phyloP scores from a whole-genome alignment of 495 filamentous ascomycete genomes.

The Tuber indicum region DNA sequence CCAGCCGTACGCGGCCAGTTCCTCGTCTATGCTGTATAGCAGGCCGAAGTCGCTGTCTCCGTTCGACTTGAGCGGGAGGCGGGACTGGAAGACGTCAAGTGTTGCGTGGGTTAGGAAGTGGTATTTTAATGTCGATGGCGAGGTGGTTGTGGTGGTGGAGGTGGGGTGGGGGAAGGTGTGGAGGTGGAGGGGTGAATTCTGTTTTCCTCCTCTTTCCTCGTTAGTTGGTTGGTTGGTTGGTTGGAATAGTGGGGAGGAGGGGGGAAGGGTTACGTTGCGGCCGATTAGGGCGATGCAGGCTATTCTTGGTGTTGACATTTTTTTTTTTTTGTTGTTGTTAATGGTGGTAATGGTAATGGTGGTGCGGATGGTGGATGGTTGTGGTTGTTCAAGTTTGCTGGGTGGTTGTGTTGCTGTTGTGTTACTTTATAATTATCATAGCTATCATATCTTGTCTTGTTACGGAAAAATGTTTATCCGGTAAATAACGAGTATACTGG shows the following conservation, averaged over 20 bases:
- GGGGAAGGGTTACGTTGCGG: slow-evolving; percentile 59
- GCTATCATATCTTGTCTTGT: neutral
- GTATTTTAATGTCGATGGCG: slow-evolving; percentile 67
- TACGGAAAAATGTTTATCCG: neutral
- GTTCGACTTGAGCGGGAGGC: slow-evolving; percentile 58
- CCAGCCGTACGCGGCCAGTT: slow-evolving; percentile 86
- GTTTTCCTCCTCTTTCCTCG: neutral
- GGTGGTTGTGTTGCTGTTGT: no score
- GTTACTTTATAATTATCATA: no score
- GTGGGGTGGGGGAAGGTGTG: slow-evolving; percentile 62
- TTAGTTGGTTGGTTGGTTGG: slow-evolving; percentile 10
- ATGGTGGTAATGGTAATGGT: neutral
- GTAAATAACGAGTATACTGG: neutral
- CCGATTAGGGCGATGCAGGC: slow-evolving; percentile 91
- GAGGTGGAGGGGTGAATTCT: slow-evolving; percentile 97
- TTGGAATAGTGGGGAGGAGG: neutral
- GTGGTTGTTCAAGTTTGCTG: neutral
- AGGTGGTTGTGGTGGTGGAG: slow-evolving; percentile 46
- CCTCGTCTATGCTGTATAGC: slow-evolving; percentile 85
- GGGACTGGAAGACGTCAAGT: slow-evolving; percentile 86
- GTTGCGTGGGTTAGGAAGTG: slow-evolving; percentile 83
- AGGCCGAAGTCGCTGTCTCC: slow-evolving; percentile 80
- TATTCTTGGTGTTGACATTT: slow-evolving; percentile 59
- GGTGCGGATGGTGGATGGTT: neutral
- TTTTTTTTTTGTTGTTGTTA: neutral